Conservation (phyloP, 495 filamentous ascomycete species). For the Parachaetomium inaequale region DNA sequence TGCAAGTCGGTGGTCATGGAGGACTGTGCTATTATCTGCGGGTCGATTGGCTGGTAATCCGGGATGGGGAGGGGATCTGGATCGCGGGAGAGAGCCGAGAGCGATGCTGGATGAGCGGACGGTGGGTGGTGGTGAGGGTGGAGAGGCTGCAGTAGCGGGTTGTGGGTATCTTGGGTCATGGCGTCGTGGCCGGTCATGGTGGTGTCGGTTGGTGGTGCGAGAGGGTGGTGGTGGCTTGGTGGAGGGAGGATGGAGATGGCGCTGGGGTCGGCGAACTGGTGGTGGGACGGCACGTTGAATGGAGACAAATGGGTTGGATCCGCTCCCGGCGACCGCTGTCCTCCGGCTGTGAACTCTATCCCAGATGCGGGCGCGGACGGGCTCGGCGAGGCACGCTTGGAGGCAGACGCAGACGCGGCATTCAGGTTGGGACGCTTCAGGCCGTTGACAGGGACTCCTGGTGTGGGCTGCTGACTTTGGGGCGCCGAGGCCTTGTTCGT, state of each 20-base stretch:
- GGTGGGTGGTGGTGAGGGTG: constrained; percentile 21
- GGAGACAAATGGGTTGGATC: constrained; percentile 25
- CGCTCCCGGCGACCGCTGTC: constrained; percentile 21
- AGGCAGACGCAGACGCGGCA: constrained; percentile 19
- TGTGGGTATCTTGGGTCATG: constrained; percentile 18
- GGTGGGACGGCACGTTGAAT: constrained; percentile 28
- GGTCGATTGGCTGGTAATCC: constrained; percentile 47
- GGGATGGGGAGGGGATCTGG: constrained; percentile 9
- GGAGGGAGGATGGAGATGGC: constrained; percentile 32
- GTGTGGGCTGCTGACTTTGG: constrained; percentile 19
- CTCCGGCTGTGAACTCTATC: constrained; percentile 5
- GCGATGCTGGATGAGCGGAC: constrained; percentile 17
- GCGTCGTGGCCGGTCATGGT: constrained; percentile 18
- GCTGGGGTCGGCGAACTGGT: constrained; percentile 35
- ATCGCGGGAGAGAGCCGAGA: constrained; percentile 22
- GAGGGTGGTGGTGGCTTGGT: constrained; percentile 21
- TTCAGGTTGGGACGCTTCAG: constrained; percentile 29
- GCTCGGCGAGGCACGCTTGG: constrained; percentile 33
- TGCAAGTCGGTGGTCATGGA: constrained; percentile 18
- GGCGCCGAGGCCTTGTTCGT: constrained; percentile 51
- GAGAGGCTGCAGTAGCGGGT: constrained; percentile 32
- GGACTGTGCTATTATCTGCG: constrained; percentile 48
- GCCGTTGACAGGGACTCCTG: constrained; percentile 15
- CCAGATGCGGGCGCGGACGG: constrained; percentile 12
- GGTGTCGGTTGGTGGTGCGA: constrained; percentile 10